Percentiles rank a stretch among this genome's conserved stretches.
phyloP scores from a whole-genome alignment of 2,329 filamentous ascomycete species.

The Cladosporium sp. region DNA sequence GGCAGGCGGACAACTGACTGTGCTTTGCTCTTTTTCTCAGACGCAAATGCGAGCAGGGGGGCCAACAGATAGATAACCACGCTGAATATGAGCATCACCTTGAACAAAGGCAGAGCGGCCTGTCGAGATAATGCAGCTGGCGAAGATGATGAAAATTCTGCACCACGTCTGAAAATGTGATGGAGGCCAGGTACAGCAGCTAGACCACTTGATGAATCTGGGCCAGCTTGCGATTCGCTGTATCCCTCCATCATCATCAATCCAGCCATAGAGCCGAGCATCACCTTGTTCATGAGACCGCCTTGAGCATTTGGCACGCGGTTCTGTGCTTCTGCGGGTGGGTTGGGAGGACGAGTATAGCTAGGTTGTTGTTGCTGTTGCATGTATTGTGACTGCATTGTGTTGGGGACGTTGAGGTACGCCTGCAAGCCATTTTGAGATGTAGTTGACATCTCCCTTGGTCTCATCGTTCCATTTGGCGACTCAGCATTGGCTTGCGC shows the following conservation, averaged over 20 bases:
- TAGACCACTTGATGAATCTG: constrained; percentile 44
- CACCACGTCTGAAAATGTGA: constrained; percentile 36
- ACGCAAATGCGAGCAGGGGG: constrained; percentile 59
- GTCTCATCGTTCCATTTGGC: constrained; percentile 26
- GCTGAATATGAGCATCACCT: constrained; percentile 54
- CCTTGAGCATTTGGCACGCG: constrained; percentile 40
- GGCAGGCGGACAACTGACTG: constrained; percentile 44
- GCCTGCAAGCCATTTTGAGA: constrained; percentile 29
- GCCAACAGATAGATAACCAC: constrained; percentile 59
- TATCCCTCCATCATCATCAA: constrained; percentile 89
- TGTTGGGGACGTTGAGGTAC: constrained; percentile 34
- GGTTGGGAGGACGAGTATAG: constrained; percentile 37
- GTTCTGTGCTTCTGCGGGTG: constrained; percentile 39
- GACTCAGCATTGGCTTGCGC: constrained; percentile 30
- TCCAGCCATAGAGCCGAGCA: constrained; percentile 89
- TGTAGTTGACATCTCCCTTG: constrained; percentile 33
- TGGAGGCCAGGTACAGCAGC: constrained; percentile 44
- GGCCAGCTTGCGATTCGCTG: constrained; percentile 58
- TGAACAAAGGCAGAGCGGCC: constrained; percentile 47
- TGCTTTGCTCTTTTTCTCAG: constrained; percentile 55
- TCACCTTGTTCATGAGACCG: constrained; percentile 70
- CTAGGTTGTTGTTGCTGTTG: constrained; percentile 36
- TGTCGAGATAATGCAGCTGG: constrained; percentile 31
- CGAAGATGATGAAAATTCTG: constrained; percentile 25
- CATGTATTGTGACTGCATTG: constrained; percentile 38